A percentile compares a stretch with the other conserved stretches of the same genome.
phyloP scores from a whole-genome alignment of 179 eudicot genomes.

The Silene coronaria region DNA sequence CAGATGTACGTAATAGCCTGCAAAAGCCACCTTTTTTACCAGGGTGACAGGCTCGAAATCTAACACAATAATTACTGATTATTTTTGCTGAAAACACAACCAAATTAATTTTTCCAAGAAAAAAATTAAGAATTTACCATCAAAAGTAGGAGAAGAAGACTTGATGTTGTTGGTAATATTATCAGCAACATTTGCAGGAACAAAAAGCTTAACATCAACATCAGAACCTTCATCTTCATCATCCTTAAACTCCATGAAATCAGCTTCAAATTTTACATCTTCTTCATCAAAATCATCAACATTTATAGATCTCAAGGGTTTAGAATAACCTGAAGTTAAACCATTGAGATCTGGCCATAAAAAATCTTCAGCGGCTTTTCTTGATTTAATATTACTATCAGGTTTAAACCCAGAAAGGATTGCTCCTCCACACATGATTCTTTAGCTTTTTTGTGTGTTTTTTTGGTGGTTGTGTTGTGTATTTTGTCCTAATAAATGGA shows the following conservation, averaged over 20 bases:
- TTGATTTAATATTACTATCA: conserved; percentile 44
- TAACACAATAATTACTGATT: too few species aligned
- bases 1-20: too few species aligned
- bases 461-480: background rate
- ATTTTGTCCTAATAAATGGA: background rate
- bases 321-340: conserved; percentile 35
- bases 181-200: background rate
- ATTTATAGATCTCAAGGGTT: conserved; percentile 47
- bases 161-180: conserved; percentile 10
- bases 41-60: too few species aligned
- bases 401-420: conserved; percentile 40
- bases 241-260: conserved; percentile 58
- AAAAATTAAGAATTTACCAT: background rate
- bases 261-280: conserved; percentile 57
- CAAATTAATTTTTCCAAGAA: too few species aligned
- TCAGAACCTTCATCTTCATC: conserved; percentile 21
- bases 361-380: conserved; percentile 24
- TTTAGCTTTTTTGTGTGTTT: background rate
- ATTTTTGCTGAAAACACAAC: too few species aligned
- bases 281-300: conserved; percentile 23
- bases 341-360: conserved; percentile 47
- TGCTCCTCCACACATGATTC: conserved; percentile 16
- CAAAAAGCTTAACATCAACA: conserved; percentile 11
- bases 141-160: background rate
- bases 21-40: too few species aligned